These are phyloP conservation scores for Leccinum subrobustum DNA, from an alignment of 1,284 basidiomycete species.

Conservation along the genomic window DNA sequence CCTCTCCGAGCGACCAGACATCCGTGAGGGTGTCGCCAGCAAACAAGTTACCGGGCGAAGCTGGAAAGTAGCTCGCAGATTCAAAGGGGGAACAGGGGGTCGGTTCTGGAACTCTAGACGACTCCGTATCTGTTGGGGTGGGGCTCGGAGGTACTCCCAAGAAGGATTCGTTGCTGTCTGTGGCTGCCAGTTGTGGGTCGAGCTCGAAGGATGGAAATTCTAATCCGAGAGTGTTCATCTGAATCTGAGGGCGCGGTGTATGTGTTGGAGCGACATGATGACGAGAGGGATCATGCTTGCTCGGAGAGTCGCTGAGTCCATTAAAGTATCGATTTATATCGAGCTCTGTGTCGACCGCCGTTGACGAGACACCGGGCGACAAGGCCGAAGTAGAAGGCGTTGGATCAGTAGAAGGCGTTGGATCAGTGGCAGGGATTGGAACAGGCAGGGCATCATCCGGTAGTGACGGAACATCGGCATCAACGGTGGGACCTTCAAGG, in stretches of 20 bases:
- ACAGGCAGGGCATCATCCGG: background rate
- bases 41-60: constrained; percentile 9
- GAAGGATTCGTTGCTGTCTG: constrained; percentile 17
- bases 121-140: background rate
- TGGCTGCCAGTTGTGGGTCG: constrained; percentile 7
- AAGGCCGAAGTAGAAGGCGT: background rate
- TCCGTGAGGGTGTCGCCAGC: background rate
- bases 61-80: background rate
- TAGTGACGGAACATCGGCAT: background rate
- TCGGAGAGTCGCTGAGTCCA: constrained; percentile 25
- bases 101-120: background rate
- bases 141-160: constrained; percentile 33
- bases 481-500: background rate
- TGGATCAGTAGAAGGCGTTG: background rate
- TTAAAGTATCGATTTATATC: constrained; percentile 32
- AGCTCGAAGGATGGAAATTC: constrained; percentile 7
- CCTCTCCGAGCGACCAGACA: constrained; percentile 16
- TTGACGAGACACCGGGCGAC: background rate
- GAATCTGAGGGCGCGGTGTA: constrained; percentile 4
- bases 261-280: constrained; percentile 2
- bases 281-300: constrained; percentile 6
- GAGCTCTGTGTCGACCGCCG: constrained; percentile 14
- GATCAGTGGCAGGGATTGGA: background rate
- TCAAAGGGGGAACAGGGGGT: constrained; percentile 4
- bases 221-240: constrained; percentile 2